These are phyloP conservation scores for Paraleonurus japonicus DNA, from an alignment of 257 asterid species.

Conservation along the genomic window DNA sequence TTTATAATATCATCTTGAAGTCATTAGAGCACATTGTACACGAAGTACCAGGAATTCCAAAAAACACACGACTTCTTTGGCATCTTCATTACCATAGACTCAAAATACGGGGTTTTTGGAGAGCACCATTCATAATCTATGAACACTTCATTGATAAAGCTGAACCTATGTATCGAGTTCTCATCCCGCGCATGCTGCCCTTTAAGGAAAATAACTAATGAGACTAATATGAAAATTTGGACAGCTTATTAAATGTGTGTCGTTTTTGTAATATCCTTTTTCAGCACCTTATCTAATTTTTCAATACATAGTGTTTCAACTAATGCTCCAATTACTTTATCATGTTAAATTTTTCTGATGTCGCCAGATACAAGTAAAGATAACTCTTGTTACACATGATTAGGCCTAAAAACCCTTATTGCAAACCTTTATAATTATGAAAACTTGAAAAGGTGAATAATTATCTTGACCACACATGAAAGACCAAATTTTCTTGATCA, in stretches of 20 bases:
- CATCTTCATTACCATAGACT: neutral
- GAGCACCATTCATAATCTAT: neutral
- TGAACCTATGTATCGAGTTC: neutral
- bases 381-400: neutral
- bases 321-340: neutral
- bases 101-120: neutral
- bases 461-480: neutral
- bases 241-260: neutral
- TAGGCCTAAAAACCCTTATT: neutral
- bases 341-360: neutral
- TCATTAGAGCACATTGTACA: neutral
- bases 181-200: neutral
- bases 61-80: neutral
- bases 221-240: neutral
- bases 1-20: neutral
- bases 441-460: neutral
- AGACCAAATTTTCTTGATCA: neutral
- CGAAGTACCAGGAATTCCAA: neutral
- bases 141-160: neutral
- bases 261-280: neutral
- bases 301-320: neutral
- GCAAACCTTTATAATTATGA: neutral
- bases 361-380: neutral
- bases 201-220: neutral
- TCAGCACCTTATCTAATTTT: neutral